A percentile compares a stretch with the other conserved stretches of the same genome.
These are phyloP conservation scores for Populus hybrid DNA, from an alignment of 441 rosid species.

Conservation along the genomic window DNA sequence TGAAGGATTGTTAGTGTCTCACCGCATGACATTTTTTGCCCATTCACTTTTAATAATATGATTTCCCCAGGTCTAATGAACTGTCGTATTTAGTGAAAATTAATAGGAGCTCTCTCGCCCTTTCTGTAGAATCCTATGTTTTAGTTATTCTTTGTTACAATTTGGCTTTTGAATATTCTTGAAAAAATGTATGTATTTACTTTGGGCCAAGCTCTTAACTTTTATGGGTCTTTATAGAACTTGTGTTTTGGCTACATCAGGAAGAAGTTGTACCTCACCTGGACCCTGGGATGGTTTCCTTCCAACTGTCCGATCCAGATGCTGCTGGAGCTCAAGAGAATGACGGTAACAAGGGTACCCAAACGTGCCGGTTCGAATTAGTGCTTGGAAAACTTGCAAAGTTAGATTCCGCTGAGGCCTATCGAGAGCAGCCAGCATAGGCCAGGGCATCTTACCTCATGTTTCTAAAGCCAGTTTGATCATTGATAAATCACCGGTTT, in stretches of 20 bases:
- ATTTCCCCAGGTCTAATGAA: neutral
- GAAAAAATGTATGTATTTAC: neutral
- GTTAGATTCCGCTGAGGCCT: constrained; percentile 74
- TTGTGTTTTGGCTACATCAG: constrained; percentile 30
- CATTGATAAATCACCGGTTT: constrained; percentile 38
- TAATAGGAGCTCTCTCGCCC: neutral
- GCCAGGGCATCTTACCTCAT: constrained; percentile 89
- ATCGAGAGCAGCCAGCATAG: constrained; percentile 77
- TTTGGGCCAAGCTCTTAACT: constrained; percentile 4
- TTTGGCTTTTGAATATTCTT: neutral
- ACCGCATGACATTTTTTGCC: neutral
- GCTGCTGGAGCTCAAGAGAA: constrained; percentile 42
- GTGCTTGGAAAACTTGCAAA: constrained; percentile 94
- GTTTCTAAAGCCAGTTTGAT: constrained; percentile 65
- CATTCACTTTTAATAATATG: neutral
- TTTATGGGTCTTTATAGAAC: constrained; percentile 3
- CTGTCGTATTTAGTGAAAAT: neutral
- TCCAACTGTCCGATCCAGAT: constrained; percentile 85
- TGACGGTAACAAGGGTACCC: constrained; percentile 53
- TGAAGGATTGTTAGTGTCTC: neutral
- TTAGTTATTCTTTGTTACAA: neutral
- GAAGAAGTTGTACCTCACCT: constrained; percentile 87
- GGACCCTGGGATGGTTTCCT: constrained; percentile 76
- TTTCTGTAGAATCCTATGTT: neutral
- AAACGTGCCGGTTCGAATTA: constrained; percentile 73